Evolutionary conservation across 2,329 filamentous ascomycete genomes (phyloP).

Genomic region (Colletotrichum cordylinicola): DNA sequence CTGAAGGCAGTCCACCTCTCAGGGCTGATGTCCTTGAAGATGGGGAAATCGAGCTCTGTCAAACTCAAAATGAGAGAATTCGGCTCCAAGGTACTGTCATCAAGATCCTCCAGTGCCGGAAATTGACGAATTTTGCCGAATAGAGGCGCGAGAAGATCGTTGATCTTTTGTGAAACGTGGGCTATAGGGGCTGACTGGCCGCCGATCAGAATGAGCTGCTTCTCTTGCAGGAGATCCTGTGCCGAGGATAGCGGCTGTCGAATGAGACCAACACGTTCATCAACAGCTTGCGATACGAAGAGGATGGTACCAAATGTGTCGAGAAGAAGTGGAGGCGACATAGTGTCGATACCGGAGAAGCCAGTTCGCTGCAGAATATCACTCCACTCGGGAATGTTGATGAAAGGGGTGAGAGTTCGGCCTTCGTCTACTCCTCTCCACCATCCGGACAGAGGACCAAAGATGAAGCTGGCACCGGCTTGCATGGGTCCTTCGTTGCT

Average conservation of each 20-base stretch:
- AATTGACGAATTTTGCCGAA: neutral
- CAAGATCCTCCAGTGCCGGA: neutral
- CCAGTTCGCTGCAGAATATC: neutral
- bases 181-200: neutral
- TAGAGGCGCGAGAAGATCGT: neutral
- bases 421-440: conserved; percentile 29
- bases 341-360: conserved; percentile 16
- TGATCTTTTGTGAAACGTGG: neutral
- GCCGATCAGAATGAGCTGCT: neutral
- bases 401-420: neutral
- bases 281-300: conserved; percentile 20
- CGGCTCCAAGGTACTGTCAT: neutral
- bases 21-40: conserved; percentile 39
- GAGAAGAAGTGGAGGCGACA: neutral
- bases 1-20: conserved; percentile 22
- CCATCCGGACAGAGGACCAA: conserved; percentile 35
- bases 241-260: neutral
- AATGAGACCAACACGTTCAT: conserved; percentile 14
- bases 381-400: neutral
- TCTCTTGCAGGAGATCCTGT: neutral
- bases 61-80: neutral
- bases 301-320: conserved; percentile 21
- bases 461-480: conserved; percentile 25
- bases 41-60: conserved; percentile 19
- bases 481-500: neutral